Evolutionary conservation across 495 filamentous ascomycete genomes (phyloP).

Genomic region (Astrothelium subdiscretum): DNA sequence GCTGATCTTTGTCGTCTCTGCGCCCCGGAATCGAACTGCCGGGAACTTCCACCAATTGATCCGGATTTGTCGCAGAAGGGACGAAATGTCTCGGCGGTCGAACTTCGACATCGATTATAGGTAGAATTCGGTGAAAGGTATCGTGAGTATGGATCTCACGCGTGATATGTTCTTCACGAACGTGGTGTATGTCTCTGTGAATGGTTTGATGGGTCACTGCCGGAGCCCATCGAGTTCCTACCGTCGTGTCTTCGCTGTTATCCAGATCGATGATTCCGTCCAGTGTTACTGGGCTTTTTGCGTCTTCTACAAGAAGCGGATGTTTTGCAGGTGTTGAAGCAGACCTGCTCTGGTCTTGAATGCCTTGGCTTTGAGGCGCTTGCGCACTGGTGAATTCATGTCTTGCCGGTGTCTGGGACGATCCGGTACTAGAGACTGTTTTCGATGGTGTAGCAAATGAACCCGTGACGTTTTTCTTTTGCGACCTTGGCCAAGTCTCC

Average conservation of each 20-base stretch:
- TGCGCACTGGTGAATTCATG: background rate
- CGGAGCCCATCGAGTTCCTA: slow-evolving; percentile 16
- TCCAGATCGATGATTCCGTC: slow-evolving; percentile 16
- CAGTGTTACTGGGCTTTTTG: slow-evolving; percentile 5
- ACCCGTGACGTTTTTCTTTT: too few relatives aligned
- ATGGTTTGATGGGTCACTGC: slow-evolving; percentile 46
- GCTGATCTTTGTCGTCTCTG: background rate
- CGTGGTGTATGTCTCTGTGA: slow-evolving; percentile 33
- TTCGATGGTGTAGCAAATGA: too few relatives aligned
- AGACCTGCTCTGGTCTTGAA: background rate
- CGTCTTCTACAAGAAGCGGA: background rate
- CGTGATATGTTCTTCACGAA: slow-evolving; percentile 38
- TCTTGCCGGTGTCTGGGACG: background rate
- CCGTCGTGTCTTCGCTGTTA: slow-evolving; percentile 20
- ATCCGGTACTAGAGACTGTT: background rate
- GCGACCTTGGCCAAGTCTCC: too few relatives aligned
- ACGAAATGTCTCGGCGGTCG: slow-evolving; percentile 32
- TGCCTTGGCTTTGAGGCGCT: background rate
- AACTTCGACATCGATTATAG: slow-evolving; percentile 40
- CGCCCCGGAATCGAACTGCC: background rate
- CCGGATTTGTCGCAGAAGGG: slow-evolving; percentile 2
- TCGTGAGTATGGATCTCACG: slow-evolving; percentile 48
- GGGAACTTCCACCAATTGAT: background rate
- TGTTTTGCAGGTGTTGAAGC: background rate
- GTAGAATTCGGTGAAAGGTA: slow-evolving; percentile 40